Conservation (phyloP, 2,329 filamentous ascomycete species). For the Exophiala oligosperma region DNA sequence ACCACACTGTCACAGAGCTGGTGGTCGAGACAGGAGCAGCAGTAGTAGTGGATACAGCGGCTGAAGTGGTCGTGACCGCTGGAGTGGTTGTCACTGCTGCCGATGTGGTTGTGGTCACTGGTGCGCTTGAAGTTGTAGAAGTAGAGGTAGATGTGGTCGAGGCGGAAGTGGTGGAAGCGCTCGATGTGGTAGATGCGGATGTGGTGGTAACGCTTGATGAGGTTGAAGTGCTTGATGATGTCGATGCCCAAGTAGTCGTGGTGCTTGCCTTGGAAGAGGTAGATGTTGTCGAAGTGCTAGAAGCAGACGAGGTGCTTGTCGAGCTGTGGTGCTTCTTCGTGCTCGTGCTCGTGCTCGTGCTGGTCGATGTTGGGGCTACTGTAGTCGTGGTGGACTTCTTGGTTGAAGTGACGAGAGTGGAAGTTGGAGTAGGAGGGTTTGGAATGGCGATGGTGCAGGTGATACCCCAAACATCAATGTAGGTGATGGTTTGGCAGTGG, state of each 20-base stretch:
- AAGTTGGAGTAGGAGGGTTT: neutral
- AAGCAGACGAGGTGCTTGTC: neutral
- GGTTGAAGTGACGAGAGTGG: neutral
- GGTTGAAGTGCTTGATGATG: neutral
- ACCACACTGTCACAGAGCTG: too few species aligned
- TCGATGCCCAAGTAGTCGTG: neutral
- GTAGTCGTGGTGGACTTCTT: neutral
- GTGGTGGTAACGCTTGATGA: neutral
- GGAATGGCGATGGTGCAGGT: conserved; percentile 34
- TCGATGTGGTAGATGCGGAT: neutral
- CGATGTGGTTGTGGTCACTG: neutral
- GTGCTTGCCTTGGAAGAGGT: neutral
- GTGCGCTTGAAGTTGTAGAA: neutral
- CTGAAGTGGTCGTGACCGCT: neutral
- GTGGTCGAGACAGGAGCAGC: too few species aligned
- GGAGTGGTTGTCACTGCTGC: neutral
- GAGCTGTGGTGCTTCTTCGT: neutral
- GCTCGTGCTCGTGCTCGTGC: neutral
- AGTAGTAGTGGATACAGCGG: neutral
- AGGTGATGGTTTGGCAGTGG: conserved; percentile 32
- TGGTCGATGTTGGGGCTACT: neutral
- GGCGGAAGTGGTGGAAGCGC: neutral
- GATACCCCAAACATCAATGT: conserved; percentile 30
- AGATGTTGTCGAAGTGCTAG: neutral
- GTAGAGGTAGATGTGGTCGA: neutral